phyloP scores from a whole-genome alignment of 306 rosid species.

The Malus orientalis region DNA sequence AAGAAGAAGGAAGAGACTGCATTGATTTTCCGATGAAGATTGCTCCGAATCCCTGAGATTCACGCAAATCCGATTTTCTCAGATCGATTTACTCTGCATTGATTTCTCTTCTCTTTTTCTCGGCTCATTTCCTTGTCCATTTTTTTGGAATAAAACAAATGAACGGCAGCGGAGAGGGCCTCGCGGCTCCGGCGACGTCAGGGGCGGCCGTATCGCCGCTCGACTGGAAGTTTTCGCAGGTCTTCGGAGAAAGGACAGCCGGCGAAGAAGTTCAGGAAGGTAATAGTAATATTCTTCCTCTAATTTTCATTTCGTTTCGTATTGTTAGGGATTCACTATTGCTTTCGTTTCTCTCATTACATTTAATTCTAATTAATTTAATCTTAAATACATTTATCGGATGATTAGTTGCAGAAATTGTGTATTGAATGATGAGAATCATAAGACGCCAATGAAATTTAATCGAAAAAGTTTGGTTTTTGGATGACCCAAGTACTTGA shows the following conservation, averaged over 20 bases:
- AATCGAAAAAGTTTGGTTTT: neutral
- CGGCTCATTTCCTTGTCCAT: neutral
- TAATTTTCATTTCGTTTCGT: neutral
- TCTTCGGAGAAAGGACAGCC: slow-evolving; percentile 54
- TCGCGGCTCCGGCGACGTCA: slow-evolving; percentile 9
- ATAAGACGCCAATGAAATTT: neutral
- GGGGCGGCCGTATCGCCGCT: slow-evolving; percentile 20
- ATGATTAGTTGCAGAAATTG: neutral
- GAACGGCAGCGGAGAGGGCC: slow-evolving; percentile 31
- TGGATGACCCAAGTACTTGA: neutral
- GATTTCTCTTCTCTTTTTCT: slow-evolving; percentile 5
- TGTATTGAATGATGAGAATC: neutral
- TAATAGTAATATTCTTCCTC: slow-evolving; percentile 3
- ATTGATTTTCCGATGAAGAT: slow-evolving; percentile 16
- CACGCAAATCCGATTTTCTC: slow-evolving; percentile 15
- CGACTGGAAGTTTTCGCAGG: slow-evolving; percentile 56
- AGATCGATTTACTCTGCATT: slow-evolving; percentile 39
- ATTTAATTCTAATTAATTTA: neutral
- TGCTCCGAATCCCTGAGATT: slow-evolving; percentile 11
- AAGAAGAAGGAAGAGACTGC: slow-evolving; percentile 22
- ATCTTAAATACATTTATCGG: neutral
- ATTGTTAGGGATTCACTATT: neutral
- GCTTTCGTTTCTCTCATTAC: neutral
- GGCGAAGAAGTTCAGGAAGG: slow-evolving; percentile 69
- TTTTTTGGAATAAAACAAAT: neutral